Percentiles rank a stretch among this genome's conserved stretches.
Evolutionary conservation across 2,329 filamentous ascomycete species (phyloP).

Genomic region (Apiospora marii): DNA sequence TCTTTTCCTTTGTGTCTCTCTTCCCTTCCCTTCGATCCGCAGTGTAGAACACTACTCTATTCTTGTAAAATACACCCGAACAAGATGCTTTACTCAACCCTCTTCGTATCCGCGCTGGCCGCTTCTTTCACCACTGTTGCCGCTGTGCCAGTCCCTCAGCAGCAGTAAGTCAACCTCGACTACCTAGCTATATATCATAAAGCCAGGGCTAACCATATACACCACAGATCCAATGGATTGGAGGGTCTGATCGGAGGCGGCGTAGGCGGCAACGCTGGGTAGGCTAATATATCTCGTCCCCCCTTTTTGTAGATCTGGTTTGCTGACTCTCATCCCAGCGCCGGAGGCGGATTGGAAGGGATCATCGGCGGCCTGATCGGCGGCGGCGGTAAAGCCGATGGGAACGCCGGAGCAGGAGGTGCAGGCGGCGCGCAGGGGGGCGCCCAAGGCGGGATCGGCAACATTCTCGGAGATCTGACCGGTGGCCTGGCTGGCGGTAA

Average conservation of each 20-base stretch:
- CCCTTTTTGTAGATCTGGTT: neutral
- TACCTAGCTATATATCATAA: neutral
- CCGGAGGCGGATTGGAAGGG: neutral
- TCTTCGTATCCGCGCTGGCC: constrained; percentile 29
- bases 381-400: neutral
- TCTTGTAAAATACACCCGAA: neutral
- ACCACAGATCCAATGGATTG: neutral
- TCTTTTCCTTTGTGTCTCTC: constrained; percentile 1
- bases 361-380: neutral
- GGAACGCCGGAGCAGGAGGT: neutral
- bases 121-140: constrained; percentile 26
- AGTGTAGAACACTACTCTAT: neutral
- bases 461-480: constrained; percentile 21
- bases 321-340: neutral
- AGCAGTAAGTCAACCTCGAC: neutral
- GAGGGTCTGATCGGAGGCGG: neutral
- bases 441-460: constrained; percentile 1
- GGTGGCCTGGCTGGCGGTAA: constrained; percentile 13
- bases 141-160: neutral
- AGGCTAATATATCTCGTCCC: neutral
- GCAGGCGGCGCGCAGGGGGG: neutral
- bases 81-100: constrained; percentile 27
- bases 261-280: constrained; percentile 7
- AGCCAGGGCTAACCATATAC: neutral
- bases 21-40: neutral